Evolutionary conservation across 768 basidiomycete genomes (phyloP).

Genomic region (Phylloporus sp.): DNA sequence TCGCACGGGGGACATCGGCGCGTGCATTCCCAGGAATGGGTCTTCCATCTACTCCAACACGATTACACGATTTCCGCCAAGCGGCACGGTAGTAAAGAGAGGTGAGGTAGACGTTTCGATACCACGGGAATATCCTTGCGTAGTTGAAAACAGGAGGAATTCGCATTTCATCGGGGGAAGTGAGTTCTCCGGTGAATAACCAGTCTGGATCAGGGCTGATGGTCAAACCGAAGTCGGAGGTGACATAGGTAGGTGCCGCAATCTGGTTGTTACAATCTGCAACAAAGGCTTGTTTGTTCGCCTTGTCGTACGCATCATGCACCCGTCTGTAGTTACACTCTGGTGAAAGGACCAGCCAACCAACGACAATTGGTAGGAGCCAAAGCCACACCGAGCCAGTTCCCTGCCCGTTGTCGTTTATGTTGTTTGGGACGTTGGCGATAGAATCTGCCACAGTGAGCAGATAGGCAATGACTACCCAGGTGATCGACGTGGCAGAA

Average conservation of each 20-base stretch:
- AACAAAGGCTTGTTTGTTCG: slow-evolving; percentile 6
- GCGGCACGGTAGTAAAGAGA: no score
- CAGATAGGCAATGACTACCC: no score
- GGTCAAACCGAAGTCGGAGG: slow-evolving; percentile 13
- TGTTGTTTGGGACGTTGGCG: no score
- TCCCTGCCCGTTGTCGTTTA: slow-evolving; percentile 17
- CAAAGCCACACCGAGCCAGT: slow-evolving; percentile 42
- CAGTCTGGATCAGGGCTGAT: slow-evolving; percentile 10
- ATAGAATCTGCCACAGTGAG: slow-evolving; percentile 13
- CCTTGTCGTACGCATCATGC: slow-evolving; percentile 11
- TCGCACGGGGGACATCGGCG: slow-evolving; percentile 6
- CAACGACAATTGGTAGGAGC: slow-evolving; percentile 39
- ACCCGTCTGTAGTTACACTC: slow-evolving; percentile 36
- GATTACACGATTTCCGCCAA: slow-evolving; percentile 1
- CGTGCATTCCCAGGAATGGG: neutral
- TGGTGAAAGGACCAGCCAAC: slow-evolving; percentile 39
- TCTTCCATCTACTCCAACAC: neutral
- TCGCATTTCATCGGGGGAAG: slow-evolving; percentile 22
- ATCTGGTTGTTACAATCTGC: neutral
- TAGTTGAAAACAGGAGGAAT: no score
- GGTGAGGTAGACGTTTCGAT: no score
- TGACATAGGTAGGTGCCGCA: neutral
- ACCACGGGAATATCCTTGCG: no score
- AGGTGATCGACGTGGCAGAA: no score
- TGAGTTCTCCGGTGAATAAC: neutral